Percentiles rank a stretch among this genome's conserved stretches.
Evolutionary conservation across 257 asterid species (phyloP).

Genomic region (Lithospermum erythrorhizon): DNA sequence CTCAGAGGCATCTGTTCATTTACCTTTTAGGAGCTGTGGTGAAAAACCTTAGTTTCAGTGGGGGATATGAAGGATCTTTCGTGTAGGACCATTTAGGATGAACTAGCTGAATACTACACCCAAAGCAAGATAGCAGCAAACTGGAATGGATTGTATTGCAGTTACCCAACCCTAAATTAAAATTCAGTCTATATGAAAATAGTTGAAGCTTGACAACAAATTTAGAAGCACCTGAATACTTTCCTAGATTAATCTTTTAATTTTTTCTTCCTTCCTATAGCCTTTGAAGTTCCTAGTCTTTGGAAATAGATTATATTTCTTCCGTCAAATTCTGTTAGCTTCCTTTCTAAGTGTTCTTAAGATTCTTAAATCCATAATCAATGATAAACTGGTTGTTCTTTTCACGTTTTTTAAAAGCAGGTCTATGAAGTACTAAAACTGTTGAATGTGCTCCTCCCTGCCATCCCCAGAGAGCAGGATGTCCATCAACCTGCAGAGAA

Average conservation of each 20-base stretch:
- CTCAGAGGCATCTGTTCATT: too few relatives aligned
- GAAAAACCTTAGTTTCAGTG: too few relatives aligned
- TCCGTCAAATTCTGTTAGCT: background rate
- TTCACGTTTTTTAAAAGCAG: conserved; percentile 23
- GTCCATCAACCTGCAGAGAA: conserved; percentile 42
- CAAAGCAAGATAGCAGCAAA: background rate
- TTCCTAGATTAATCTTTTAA: background rate
- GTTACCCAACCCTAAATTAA: too few relatives aligned
- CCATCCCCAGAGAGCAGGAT: conserved; percentile 35
- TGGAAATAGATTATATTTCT: background rate
- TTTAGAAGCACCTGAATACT: background rate
- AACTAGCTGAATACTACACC: background rate
- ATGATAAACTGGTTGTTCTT: background rate
- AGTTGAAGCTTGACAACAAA: background rate
- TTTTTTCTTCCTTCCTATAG: background rate
- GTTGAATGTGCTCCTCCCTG: conserved; percentile 81
- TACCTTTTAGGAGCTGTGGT: too few relatives aligned
- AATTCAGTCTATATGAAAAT: background rate
- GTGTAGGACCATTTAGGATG: background rate
- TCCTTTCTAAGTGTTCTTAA: background rate
- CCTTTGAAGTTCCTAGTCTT: background rate
- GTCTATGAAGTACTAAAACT: conserved; percentile 65
- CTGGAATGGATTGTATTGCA: too few relatives aligned
- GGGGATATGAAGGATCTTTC: too few relatives aligned
- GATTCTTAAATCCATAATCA: background rate